Evolutionary conservation across 1,139 yeast species (phyloP).

Genomic region (Debaryomycetaceae sp.): DNA sequence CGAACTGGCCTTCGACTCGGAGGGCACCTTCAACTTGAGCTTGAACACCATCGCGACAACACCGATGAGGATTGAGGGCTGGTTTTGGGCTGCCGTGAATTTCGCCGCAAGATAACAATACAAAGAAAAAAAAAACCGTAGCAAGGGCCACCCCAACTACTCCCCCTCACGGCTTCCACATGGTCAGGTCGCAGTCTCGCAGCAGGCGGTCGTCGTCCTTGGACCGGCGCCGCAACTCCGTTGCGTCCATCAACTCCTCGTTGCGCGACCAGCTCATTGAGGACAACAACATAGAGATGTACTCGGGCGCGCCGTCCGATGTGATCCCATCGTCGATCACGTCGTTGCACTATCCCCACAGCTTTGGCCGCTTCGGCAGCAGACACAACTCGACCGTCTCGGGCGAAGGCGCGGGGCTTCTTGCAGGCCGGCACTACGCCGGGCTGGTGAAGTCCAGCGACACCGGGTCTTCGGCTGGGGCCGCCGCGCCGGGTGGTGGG

Average conservation of each 20-base stretch:
- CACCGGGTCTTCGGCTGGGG: conserved; percentile 20
- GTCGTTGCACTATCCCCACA: conserved; percentile 75
- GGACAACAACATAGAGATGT: conserved; percentile 64
- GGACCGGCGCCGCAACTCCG: conserved; percentile 32
- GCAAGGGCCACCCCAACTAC: not conserved
- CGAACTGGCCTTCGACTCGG: conserved; percentile 11
- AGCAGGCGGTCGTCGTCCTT: conserved; percentile 8
- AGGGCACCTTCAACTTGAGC: conserved; percentile 8
- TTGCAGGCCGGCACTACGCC: conserved; percentile 10
- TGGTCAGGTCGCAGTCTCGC: conserved; percentile 6
- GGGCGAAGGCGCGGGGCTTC: conserved; percentile 37
- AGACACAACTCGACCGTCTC: conserved; percentile 22
- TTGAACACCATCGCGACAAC: conserved; percentile 6
- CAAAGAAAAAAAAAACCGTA: not conserved
- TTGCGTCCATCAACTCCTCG: conserved; percentile 35
- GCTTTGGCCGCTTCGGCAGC: conserved; percentile 31
- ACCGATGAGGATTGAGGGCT: too few relatives aligned
- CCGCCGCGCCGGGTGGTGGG: conserved; percentile 4
- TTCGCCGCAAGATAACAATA: not conserved
- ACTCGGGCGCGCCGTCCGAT: conserved; percentile 86
- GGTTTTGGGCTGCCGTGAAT: too few relatives aligned
- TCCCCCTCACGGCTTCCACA: not conserved
- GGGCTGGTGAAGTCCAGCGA: conserved; percentile 25
- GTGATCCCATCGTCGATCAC: conserved; percentile 87
- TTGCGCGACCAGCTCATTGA: conserved; percentile 28